Conservation (phyloP, 139 green algal genomes). For the Picochlorum sp. region DNA sequence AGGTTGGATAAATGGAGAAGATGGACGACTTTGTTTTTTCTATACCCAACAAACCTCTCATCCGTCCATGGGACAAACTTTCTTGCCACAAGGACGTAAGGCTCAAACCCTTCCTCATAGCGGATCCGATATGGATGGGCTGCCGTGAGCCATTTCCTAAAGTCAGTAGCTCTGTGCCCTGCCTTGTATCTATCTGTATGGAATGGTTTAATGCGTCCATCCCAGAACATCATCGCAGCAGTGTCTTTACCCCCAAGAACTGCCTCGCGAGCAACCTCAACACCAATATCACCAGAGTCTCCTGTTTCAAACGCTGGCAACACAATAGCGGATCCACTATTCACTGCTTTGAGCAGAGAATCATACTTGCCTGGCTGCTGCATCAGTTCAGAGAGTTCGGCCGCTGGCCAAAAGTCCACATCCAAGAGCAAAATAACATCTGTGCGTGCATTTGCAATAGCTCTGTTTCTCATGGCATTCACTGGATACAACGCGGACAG, state of each 20-base stretch:
- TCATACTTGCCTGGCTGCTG: slow-evolving; percentile 28
- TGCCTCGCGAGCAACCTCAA: slow-evolving; percentile 30
- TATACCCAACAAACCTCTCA: slow-evolving; percentile 38
- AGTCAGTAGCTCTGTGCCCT: slow-evolving; percentile 35
- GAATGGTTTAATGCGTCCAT: slow-evolving; percentile 36
- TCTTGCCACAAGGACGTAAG: slow-evolving; percentile 30
- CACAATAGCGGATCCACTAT: slow-evolving; percentile 20
- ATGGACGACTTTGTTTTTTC: slow-evolving; percentile 45
- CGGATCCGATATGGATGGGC: slow-evolving; percentile 23
- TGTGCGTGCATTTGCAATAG: slow-evolving; percentile 26
- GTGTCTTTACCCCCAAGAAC: slow-evolving; percentile 26
- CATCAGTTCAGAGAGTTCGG: slow-evolving; percentile 30
- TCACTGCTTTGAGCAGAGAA: slow-evolving; percentile 12
- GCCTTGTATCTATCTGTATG: slow-evolving; percentile 34
- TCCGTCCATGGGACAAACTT: slow-evolving; percentile 32
- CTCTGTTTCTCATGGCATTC: slow-evolving; percentile 38
- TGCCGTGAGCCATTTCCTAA: slow-evolving; percentile 29
- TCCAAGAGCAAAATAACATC: slow-evolving; percentile 37
- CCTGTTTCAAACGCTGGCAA: slow-evolving; percentile 34
- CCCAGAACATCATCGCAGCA: slow-evolving; percentile 29
- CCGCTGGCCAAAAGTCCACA: slow-evolving; percentile 35
- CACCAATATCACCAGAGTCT: slow-evolving; percentile 29
- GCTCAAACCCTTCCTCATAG: slow-evolving; percentile 38
- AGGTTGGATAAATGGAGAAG: slow-evolving; percentile 27
- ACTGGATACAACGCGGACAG: slow-evolving; percentile 35